phyloP scores from a whole-genome alignment of 1,284 basidiomycete species.

The Austroboletus novae-zelandiae region DNA sequence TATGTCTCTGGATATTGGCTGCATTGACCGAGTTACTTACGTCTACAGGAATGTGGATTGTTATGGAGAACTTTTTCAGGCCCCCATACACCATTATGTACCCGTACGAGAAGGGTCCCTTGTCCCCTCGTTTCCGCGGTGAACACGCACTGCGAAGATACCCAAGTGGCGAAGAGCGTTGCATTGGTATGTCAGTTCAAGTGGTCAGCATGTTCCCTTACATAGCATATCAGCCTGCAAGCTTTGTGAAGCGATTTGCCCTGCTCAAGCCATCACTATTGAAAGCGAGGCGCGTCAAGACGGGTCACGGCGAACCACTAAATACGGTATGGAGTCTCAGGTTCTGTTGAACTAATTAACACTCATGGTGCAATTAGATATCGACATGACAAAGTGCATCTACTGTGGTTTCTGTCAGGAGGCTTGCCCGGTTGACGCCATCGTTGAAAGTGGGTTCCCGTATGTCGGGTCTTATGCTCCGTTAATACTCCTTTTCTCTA shows the following conservation, averaged over 20 bases:
- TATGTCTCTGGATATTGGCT: conserved; percentile 37
- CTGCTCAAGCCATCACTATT: conserved; percentile 99
- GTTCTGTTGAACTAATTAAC: conserved; percentile 12
- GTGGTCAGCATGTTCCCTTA: conserved; percentile 9
- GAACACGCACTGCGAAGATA: conserved; percentile 99
- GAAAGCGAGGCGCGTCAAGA: conserved; percentile 96
- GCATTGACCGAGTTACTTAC: conserved; percentile 1
- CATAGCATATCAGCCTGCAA: conserved; percentile 76
- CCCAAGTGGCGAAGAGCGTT: conserved; percentile 97
- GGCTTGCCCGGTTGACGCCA: conserved; percentile 99
- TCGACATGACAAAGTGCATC: conserved; percentile 97
- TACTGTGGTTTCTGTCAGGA: conserved; percentile 99
- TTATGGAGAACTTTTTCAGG: conserved; percentile 97
- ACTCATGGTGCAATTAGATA: conserved; percentile 52
- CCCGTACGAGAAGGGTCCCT: conserved; percentile 96
- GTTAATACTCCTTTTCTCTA: conserved; percentile 32
- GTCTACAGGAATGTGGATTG: conserved; percentile 92
- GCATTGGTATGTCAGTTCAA: conserved; percentile 72
- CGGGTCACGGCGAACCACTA: conserved; percentile 94
- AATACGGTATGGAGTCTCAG: conserved; percentile 67
- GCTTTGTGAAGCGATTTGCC: conserved; percentile 99
- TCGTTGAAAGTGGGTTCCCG: conserved; percentile 87
- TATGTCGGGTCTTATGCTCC: not conserved
- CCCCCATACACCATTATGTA: conserved; percentile 99
- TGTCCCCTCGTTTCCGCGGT: conserved; percentile 97